Evolutionary conservation across 192 early-diverging fungal genomes (phyloP), one percentile per base, ranked within the genome.

Genomic region (Coemansia sp.): DNA sequence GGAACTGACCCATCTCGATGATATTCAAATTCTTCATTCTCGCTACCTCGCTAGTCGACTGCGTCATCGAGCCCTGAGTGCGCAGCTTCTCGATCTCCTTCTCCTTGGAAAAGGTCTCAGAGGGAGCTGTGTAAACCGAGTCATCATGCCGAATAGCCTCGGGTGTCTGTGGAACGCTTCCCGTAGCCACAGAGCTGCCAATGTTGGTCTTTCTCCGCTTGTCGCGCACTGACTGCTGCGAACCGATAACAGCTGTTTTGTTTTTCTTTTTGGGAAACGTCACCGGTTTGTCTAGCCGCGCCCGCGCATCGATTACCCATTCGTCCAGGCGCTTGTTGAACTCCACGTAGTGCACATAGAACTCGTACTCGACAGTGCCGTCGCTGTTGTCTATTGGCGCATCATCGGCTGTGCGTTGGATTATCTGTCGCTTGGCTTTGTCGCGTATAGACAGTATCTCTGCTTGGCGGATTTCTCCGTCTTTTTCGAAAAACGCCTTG

Each of bases 321-420:
- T 97, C 95, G 83, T 99, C 97, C 55, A 99, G 83, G 18, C 97
- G 93, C 75, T 99, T 99, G 87, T 99, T 99, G 83, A 93, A 98
- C 59, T 93, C 90, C 5, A 95, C 87, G 68, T 95, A 96, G 74
- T 99, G 97, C 14, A 99, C 94, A 76, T 99, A 99, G 69, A 92
- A 96, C 83, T 94, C 87, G 36, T 84, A 79, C 28, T 74, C 75
- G 1, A 78, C 56, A 3, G 63, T 21, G 16, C 70, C 72, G n/a
- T 75, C 65, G 37, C 61, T 62, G 39, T 37, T 46, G 14, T 78
- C 67, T 4, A 82, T 65, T 21, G 79, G 84, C 18, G 83, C 67
- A 55, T 87, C 79, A 3, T 83, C 71, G 20, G 81, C 72, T 6
- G 69, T 67, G 56, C 73, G 79, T 35, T 79, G 70, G 23, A 77